Conservation (phyloP, 2,329 filamentous ascomycete species). For the Paraconiothyrium sp. region DNA sequence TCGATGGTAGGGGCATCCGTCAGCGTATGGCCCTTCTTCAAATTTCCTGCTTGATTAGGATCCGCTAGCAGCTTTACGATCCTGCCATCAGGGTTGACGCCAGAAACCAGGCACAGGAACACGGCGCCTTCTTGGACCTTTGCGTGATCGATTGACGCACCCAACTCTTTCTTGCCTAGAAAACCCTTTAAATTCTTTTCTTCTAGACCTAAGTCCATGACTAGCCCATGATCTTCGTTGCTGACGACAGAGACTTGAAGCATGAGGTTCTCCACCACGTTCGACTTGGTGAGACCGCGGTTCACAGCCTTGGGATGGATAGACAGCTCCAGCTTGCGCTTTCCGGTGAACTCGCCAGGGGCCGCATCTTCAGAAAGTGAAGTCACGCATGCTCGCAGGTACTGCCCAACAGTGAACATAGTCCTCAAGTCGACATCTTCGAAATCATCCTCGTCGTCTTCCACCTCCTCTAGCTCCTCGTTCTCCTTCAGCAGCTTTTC, state of each 20-base stretch:
- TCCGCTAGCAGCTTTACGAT: slow-evolving; percentile 87
- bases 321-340: slow-evolving; percentile 86
- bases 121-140: slow-evolving; percentile 84
- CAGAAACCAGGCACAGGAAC: slow-evolving; percentile 81
- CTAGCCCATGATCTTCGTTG: slow-evolving; percentile 93
- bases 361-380: slow-evolving; percentile 76
- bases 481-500: slow-evolving; percentile 72
- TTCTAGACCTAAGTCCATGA: slow-evolving; percentile 89
- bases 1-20: slow-evolving; percentile 85
- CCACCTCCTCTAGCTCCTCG: slow-evolving; percentile 65
- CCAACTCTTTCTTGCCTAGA: slow-evolving; percentile 83
- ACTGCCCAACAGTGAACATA: slow-evolving; percentile 86
- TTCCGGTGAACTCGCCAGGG: slow-evolving; percentile 61
- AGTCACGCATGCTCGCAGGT: slow-evolving; percentile 82
- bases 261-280: slow-evolving; percentile 77
- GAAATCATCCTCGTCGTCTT: slow-evolving; percentile 61
- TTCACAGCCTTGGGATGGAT: slow-evolving; percentile 83
- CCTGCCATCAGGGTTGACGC: slow-evolving; percentile 79
- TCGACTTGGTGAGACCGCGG: slow-evolving; percentile 74
- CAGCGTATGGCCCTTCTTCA: slow-evolving; percentile 72
- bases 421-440: slow-evolving; percentile 75
- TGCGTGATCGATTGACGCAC: slow-evolving; percentile 69
- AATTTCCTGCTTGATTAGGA: slow-evolving; percentile 72
- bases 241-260: slow-evolving; percentile 89
- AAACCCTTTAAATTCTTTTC: slow-evolving; percentile 78